Base-by-base conservation (phyloP, 306 rosid genomes). In the Neltuma alba region DNA sequence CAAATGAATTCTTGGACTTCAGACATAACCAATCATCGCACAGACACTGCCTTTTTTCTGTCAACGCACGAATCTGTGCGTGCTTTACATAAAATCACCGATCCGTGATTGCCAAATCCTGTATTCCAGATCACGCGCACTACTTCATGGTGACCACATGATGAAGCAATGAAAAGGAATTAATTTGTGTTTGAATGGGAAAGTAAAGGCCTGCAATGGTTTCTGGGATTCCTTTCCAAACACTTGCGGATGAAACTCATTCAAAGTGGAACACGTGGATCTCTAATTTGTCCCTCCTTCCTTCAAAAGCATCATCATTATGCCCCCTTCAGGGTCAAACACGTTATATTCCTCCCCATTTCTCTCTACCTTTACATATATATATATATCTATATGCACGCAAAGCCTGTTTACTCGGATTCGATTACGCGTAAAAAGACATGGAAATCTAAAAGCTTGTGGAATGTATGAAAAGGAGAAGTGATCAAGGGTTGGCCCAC, bases 181-280 rank as follows among this genome's bases (percentile, higher is more conserved):
- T 57, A 76, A 54, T 9, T 3, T 21, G 2, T 37, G 82, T 66
- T 76, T 50, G 78, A 82, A 66, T 67, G 58, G 73, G 72, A 83
- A n/a, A n/a, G n/a, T n/a, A n/a, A n/a, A 76, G 73, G 85, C 87
- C 77, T 34, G 50, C 7, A 3, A 0, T 9, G 31, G 69, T 80
- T 83, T 80, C 41, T 76, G 75, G 75, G 81, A 83, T 80, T 86
- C 87, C 81, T 40, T 86, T 76, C n/a, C 52, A 63, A 74, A 74
- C 42, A 28, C 70, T 58, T 81, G 69, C 57, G 77, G 83, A 76
- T 71, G 77, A 72, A 67, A 82, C 47, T 61, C 75, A 79, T 57
- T 61, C 78, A 76, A 73, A 86, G 84, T 72, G 86, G 80, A 72
- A 74, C 13, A 42, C 42, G 83, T 83, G 86, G 87, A 65, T 85